Base-by-base conservation (phyloP, 768 basidiomycete species). In the Coprinopsis cinerea region DNA sequence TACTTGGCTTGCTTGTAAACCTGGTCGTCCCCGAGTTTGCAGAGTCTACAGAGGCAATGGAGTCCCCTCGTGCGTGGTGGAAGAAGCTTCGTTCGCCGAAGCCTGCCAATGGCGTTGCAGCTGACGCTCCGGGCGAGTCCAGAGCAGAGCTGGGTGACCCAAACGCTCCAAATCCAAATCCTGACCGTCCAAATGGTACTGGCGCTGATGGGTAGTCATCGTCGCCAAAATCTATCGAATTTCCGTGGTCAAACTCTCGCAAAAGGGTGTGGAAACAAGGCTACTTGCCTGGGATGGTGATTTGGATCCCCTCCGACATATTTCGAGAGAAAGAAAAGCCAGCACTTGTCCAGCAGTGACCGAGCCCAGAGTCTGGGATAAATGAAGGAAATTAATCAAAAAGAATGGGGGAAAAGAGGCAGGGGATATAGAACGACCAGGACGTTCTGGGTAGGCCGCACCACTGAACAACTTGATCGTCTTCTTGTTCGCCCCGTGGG, bases 21-120 rank as follows among this genome's bases (percentile, higher is more conserved):
- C 76, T 74, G 22, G 77, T 77, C 4, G 74, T 74, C 17, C 70
- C 71, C 15, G 88, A 89, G 52, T 77, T 70, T 17, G 74, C 68
- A 4, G 90, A 92, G 60, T 89, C 86, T 49, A 88, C 78, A 1
- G 90, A 92, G 2, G 87, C 74, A 18, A 77, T 75, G 9, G 90
- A 92, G 62, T 90, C 87, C n/a, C 79, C 83, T 47, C 90, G 76
- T 18, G 78, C 66, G 65, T 92, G 90, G 30, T 75, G 73, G 46
- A 88, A 89, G 65, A 81, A 85, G 54, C 73, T 76, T 57, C 76
- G 71, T 46, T 86, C 82, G 13, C 67, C 64, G 43, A 73, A 67
- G 52, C 76, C 76, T 40, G 67, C 66, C 49, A 79, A 57, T 2
- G 84, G 77, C 20, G 84, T 83, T 30, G 69, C 57, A 30, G n/a